Conservation (phyloP, 2,329 filamentous ascomycete genomes). For the Exophiala mesophila region DNA sequence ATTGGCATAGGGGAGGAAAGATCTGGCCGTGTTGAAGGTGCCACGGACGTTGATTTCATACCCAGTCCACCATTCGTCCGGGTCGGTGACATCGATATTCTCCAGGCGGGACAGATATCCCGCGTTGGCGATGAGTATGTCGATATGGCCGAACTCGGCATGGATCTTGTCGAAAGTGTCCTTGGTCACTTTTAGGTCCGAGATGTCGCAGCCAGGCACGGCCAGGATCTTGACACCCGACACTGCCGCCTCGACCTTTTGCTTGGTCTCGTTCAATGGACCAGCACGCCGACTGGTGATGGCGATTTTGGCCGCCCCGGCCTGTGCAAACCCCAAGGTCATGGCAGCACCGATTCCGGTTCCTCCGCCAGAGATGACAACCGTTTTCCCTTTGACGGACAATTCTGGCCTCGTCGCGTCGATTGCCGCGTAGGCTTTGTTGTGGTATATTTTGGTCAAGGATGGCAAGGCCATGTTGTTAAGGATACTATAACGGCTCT, state of each 20-base stretch:
- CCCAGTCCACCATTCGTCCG: constrained; percentile 24
- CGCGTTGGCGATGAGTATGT: constrained; percentile 29
- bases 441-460: constrained; percentile 34
- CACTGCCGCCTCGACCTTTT: constrained; percentile 17
- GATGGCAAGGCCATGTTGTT: constrained; percentile 15
- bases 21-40: constrained; percentile 8
- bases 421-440: constrained; percentile 37
- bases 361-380: constrained; percentile 31
- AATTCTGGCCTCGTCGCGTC: constrained; percentile 31
- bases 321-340: constrained; percentile 33
- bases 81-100: constrained; percentile 8
- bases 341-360: constrained; percentile 29
- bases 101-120: constrained; percentile 14
- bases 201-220: constrained; percentile 30
- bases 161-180: constrained; percentile 19
- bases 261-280: constrained; percentile 28
- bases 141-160: constrained; percentile 16
- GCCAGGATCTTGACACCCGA: constrained; percentile 30
- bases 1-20: constrained; percentile 11
- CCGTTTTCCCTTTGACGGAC: constrained; percentile 30
- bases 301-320: constrained; percentile 36
- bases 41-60: constrained; percentile 24
- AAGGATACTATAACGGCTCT: too few relatives aligned
- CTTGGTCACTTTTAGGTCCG: constrained; percentile 25
- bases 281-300: constrained; percentile 36